phyloP scores from a whole-genome alignment of 441 rosid species.

The Adansonia madagascariensis region DNA sequence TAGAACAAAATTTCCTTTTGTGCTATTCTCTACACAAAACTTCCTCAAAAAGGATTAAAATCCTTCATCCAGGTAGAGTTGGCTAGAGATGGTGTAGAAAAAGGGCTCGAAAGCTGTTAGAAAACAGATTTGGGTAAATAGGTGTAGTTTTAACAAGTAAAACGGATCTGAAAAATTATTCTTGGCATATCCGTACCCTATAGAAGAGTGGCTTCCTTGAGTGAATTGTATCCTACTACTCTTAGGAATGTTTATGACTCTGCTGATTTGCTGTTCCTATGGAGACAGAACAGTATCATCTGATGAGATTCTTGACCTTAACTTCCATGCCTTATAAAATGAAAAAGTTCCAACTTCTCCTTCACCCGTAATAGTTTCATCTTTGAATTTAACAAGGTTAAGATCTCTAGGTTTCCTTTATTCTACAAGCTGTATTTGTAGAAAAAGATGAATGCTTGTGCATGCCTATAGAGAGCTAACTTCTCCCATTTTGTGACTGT shows the following conservation, averaged over 20 bases:
- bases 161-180: background rate
- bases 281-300: background rate
- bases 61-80: background rate
- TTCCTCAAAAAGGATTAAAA: background rate
- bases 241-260: background rate
- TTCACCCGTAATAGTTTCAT: background rate
- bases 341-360: background rate
- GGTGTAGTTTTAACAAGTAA: background rate
- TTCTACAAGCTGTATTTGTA: background rate
- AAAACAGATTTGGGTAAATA: too few relatives aligned
- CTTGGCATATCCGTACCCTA: background rate
- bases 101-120: background rate
- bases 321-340: background rate
- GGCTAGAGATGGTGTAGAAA: background rate
- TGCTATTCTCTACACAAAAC: background rate
- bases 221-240: background rate
- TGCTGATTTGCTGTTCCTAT: background rate
- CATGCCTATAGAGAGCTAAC: background rate
- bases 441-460: constrained; percentile 8
- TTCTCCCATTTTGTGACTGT: background rate
- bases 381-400: background rate
- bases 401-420: background rate
- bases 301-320: background rate
- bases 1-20: background rate
- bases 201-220: background rate